phyloP scores from a whole-genome alignment of 495 filamentous ascomycete species.

The Trichocladium antarcticum region DNA sequence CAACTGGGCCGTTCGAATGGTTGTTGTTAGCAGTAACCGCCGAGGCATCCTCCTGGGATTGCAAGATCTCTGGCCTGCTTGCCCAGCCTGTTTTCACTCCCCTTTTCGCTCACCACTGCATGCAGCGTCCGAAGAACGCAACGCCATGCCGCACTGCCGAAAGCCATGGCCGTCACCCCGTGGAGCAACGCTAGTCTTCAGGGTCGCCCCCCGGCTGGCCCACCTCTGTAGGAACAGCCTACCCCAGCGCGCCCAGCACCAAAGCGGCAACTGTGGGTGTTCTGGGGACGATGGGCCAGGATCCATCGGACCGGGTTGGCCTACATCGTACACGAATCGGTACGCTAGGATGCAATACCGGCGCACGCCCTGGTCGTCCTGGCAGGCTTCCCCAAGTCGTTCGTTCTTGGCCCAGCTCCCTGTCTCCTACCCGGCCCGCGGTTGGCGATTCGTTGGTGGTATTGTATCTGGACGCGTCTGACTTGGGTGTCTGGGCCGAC shows the following conservation, averaged over 20 bases:
- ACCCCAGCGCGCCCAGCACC: neutral
- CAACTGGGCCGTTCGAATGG: neutral
- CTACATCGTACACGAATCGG: conserved; percentile 6
- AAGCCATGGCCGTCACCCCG: conserved; percentile 18
- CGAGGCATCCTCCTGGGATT: conserved; percentile 1
- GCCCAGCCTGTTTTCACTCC: conserved; percentile 6
- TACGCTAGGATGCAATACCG: conserved; percentile 9
- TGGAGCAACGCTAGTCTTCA: conserved; percentile 5
- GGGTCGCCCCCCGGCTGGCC: conserved; percentile 1
- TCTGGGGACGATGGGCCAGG: conserved; percentile 12
- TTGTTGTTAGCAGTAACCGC: neutral
- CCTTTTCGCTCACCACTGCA: conserved; percentile 11
- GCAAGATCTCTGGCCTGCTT: conserved; percentile 2
- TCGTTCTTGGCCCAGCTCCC: neutral
- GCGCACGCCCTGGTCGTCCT: neutral
- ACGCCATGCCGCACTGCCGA: conserved; percentile 29
- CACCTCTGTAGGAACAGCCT: conserved; percentile 8
- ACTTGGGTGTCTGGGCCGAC: conserved; percentile 23
- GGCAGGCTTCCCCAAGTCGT: neutral
- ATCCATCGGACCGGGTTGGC: conserved; percentile 20
- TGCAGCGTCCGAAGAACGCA: conserved; percentile 12
- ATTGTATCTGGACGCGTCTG: conserved; percentile 19
- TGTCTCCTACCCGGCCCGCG: conserved; percentile 1
- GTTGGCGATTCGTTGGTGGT: neutral
- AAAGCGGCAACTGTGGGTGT: conserved; percentile 19